Conservation (phyloP, 139 green algal genomes). For the Coelastrella sp. region DNA sequence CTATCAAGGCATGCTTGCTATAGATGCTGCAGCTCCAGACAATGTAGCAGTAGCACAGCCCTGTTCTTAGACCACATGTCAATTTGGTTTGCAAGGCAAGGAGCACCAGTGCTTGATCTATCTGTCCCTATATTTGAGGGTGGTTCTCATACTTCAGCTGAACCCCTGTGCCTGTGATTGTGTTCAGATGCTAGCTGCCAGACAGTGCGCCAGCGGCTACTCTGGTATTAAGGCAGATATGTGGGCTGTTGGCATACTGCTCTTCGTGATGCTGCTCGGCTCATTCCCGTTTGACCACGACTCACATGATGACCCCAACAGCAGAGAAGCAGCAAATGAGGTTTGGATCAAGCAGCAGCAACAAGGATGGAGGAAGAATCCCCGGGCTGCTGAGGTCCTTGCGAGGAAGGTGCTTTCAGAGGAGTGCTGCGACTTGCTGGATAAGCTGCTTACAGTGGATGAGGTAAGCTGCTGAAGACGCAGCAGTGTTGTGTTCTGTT, state of each 20-base stretch:
- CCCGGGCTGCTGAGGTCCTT: constrained; percentile 7
- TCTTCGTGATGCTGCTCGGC: constrained; percentile 83
- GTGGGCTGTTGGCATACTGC: constrained; percentile 79
- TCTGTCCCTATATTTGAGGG: background rate
- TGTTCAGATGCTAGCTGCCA: constrained; percentile 20
- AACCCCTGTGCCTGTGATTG: background rate
- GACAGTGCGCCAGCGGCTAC: constrained; percentile 59
- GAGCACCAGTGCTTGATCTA: no score
- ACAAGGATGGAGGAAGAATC: constrained; percentile 32
- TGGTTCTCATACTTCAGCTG: background rate
- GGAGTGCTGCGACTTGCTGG: constrained; percentile 80
- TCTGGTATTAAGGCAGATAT: constrained; percentile 74
- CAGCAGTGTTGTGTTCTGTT: background rate
- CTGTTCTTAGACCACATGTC: no score
- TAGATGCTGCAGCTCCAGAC: no score
- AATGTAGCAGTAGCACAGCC: no score
- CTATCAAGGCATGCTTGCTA: no score
- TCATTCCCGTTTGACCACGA: constrained; percentile 86
- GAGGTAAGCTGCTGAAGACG: background rate
- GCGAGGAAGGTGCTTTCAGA: background rate
- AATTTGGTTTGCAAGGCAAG: no score
- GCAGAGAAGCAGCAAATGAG: constrained; percentile 57
- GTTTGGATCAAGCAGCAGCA: constrained; percentile 58
- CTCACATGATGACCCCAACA: constrained; percentile 81
- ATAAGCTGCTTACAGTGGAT: constrained; percentile 82